These are phyloP conservation scores for Hyaloscypha hepaticicola DNA, from an alignment of 495 filamentous ascomycete genomes.

Conservation along the genomic window DNA sequence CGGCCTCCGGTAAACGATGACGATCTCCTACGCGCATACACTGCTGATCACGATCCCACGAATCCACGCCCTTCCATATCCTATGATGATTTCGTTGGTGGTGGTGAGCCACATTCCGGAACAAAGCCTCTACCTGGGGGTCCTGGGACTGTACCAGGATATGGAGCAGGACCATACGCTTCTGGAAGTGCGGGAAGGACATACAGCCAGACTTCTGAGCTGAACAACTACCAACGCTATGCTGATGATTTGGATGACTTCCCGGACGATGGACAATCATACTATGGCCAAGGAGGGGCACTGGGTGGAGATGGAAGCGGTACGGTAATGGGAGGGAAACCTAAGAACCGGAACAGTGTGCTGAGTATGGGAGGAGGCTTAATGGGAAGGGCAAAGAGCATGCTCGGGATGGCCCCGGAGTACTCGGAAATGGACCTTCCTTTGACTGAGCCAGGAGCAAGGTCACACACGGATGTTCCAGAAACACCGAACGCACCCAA, in stretches of 20 bases:
- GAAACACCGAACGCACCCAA: slow-evolving; percentile 35
- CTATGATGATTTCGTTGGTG: slow-evolving; percentile 91
- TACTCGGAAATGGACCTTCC: slow-evolving; percentile 99
- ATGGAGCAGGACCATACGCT: slow-evolving; percentile 46
- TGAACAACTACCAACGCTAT: slow-evolving; percentile 87
- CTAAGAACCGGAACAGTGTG: slow-evolving; percentile 81
- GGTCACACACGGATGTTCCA: slow-evolving; percentile 36
- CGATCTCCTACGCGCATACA: slow-evolving; percentile 66
- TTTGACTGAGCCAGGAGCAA: slow-evolving; percentile 67
- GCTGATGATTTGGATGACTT: slow-evolving; percentile 79
- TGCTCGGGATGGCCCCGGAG: slow-evolving; percentile 85
- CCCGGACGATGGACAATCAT: slow-evolving; percentile 70
- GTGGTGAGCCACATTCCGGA: slow-evolving; percentile 37
- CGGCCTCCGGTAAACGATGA: slow-evolving; percentile 74
- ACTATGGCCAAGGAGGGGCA: slow-evolving; percentile 60
- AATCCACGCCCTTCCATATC: slow-evolving; percentile 80
- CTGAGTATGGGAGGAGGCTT: slow-evolving; percentile 83
- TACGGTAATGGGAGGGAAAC: slow-evolving; percentile 46
- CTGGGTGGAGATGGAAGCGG: slow-evolving; percentile 44
- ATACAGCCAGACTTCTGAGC: slow-evolving; percentile 82
- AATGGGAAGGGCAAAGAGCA: slow-evolving; percentile 81
- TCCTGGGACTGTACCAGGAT: slow-evolving; percentile 34
- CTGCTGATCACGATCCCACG: slow-evolving; percentile 61
- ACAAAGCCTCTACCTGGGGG: slow-evolving; percentile 53
- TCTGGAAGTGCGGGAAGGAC: slow-evolving; percentile 37